Evolutionary conservation across 495 filamentous ascomycete genomes (phyloP).

Genomic region (Apiosordaria backusii): DNA sequence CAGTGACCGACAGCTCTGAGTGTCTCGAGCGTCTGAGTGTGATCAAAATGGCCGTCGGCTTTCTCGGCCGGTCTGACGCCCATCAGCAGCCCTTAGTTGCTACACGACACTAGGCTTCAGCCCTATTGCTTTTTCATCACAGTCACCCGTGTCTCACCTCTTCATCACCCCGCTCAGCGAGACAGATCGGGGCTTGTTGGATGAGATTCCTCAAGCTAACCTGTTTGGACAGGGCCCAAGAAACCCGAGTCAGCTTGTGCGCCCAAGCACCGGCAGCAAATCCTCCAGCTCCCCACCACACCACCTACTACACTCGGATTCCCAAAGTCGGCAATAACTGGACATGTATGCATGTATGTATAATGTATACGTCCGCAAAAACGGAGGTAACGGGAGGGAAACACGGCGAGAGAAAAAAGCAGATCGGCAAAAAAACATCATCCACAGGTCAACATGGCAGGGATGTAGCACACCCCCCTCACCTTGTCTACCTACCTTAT

Average conservation of each 20-base stretch:
- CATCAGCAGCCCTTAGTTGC: not conserved
- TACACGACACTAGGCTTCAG: not conserved
- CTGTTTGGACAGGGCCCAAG: not conserved
- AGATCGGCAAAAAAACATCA: not conserved
- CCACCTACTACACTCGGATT: not conserved
- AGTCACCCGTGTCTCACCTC: conserved; percentile 1
- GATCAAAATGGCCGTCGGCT: not conserved
- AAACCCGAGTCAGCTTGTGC: not conserved
- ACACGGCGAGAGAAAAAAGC: not conserved
- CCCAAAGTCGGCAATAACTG: not conserved
- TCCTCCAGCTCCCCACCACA: not conserved
- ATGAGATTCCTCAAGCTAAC: not conserved
- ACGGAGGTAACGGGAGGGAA: not conserved
- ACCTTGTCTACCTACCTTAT: not conserved
- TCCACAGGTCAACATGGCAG: not conserved
- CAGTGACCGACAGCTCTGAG: not conserved
- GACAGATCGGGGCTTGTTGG: conserved; percentile 4
- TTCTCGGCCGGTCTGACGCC: not conserved
- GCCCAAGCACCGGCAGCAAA: no score
- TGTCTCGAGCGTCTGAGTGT: no score
- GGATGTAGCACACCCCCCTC: not conserved
- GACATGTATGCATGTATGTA: no score
- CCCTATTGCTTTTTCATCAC: conserved; percentile 5
- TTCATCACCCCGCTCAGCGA: not conserved
- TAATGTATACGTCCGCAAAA: not conserved